Conservation (phyloP, 352 stramenopile species). For the Phytophthora megakarya region DNA sequence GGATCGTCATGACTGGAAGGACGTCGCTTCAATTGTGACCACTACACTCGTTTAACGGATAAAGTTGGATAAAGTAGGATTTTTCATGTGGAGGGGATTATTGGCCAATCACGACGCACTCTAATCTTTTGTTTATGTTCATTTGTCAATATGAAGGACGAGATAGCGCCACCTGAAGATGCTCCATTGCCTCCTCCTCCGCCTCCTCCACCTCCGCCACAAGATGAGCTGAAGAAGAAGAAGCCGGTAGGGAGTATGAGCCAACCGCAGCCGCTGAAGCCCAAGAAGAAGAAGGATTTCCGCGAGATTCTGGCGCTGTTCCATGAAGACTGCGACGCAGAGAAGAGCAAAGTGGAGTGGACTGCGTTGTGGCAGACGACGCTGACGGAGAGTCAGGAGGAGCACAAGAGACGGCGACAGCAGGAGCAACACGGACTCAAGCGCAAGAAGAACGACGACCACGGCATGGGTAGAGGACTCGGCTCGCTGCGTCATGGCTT, state of each 20-base stretch:
- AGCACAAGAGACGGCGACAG: constrained; percentile 49
- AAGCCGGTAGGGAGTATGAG: neutral
- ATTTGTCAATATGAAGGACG: neutral
- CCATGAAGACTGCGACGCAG: constrained; percentile 39
- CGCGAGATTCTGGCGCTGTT: constrained; percentile 73
- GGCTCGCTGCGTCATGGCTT: constrained; percentile 20
- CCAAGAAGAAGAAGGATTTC: constrained; percentile 63
- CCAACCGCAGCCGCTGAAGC: constrained; percentile 7
- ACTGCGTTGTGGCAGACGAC: constrained; percentile 51
- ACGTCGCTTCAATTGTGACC: constrained; percentile 18
- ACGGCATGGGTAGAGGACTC: constrained; percentile 14
- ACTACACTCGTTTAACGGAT: neutral
- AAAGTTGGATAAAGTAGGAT: neutral
- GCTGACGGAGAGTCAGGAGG: constrained; percentile 64
- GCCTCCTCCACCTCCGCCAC: constrained; percentile 42
- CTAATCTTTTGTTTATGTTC: constrained; percentile 15
- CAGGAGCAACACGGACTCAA: constrained; percentile 43
- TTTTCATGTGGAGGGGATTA: neutral
- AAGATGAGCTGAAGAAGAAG: constrained; percentile 36
- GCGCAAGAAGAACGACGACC: constrained; percentile 38
- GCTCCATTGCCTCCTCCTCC: constrained; percentile 42
- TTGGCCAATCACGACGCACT: neutral
- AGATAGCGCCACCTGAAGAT: constrained; percentile 12
- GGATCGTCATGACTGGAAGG: constrained; percentile 26
- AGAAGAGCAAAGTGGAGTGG: constrained; percentile 38